Evolutionary conservation across 2,329 filamentous ascomycete species (phyloP).

Genomic region (Pestalotiopsis sp.): DNA sequence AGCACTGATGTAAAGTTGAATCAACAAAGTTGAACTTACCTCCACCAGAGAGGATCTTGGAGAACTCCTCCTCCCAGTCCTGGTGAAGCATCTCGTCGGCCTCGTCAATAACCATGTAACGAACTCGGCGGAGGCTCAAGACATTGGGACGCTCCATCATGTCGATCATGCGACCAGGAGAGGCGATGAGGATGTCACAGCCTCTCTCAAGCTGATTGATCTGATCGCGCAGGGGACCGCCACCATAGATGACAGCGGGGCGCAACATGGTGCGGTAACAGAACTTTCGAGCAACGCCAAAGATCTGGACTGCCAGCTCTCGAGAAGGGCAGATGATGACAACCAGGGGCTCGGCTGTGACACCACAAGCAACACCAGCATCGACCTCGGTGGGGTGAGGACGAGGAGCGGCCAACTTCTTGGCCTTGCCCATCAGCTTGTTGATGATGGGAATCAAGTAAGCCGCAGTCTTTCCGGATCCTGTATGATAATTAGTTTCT

Average conservation of each 20-base stretch:
- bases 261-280: slow-evolving; percentile 96
- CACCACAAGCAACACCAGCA: slow-evolving; percentile 43
- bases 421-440: slow-evolving; percentile 93
- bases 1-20: slow-evolving; percentile 18
- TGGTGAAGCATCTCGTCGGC: slow-evolving; percentile 87
- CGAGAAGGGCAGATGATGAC: slow-evolving; percentile 85
- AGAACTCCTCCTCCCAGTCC: slow-evolving; percentile 79
- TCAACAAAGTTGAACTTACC: slow-evolving; percentile 56
- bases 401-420: slow-evolving; percentile 79
- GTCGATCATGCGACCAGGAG: slow-evolving; percentile 83
- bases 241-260: slow-evolving; percentile 87
- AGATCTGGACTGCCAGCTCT: slow-evolving; percentile 92
- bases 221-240: slow-evolving; percentile 72
- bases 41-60: slow-evolving; percentile 76
- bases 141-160: slow-evolving; percentile 74
- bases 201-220: slow-evolving; percentile 75
- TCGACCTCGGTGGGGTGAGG: slow-evolving; percentile 65
- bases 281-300: slow-evolving; percentile 88
- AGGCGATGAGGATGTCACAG: slow-evolving; percentile 87
- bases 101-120: slow-evolving; percentile 86
- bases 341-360: slow-evolving; percentile 84
- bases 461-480: slow-evolving; percentile 94
- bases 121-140: slow-evolving; percentile 74
- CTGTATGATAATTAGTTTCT: slow-evolving; percentile 45
- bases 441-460: slow-evolving; percentile 89